A percentile compares a stretch with the other conserved stretches of the same genome.
phyloP scores from a whole-genome alignment of 768 basidiomycete genomes.

The Tricholoma furcatifolium region DNA sequence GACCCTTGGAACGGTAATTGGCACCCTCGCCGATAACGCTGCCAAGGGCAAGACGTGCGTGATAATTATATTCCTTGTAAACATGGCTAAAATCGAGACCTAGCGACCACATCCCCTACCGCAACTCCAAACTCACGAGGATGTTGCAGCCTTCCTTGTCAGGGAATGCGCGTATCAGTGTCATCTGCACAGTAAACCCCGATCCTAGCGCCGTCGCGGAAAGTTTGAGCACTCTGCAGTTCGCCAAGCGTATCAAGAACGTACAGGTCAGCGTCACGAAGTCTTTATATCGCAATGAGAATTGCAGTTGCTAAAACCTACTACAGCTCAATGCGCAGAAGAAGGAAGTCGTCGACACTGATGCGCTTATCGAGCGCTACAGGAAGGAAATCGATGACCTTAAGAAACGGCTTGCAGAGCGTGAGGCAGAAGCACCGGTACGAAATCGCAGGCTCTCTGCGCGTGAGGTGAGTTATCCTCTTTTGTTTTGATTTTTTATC shows the following conservation, averaged over 20 bases:
- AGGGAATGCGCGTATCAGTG: constrained; percentile 93
- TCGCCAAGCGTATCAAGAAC: constrained; percentile 89
- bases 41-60: constrained; percentile 68
- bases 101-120: constrained; percentile 90
- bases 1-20: constrained; percentile 90
- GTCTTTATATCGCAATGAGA: background rate
- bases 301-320: background rate
- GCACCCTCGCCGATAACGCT: constrained; percentile 87
- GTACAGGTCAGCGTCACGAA: constrained; percentile 56
- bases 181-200: constrained; percentile 95
- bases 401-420: constrained; percentile 66
- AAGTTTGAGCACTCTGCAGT: constrained; percentile 84
- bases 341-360: constrained; percentile 92
- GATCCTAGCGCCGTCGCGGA: constrained; percentile 77
- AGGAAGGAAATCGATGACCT: constrained; percentile 93
- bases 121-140: constrained; percentile 93
- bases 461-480: constrained; percentile 38
- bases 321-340: constrained; percentile 79
- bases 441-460: constrained; percentile 49
- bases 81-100: background rate
- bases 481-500: background rate
- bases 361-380: constrained; percentile 92
- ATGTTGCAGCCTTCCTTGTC: constrained; percentile 94
- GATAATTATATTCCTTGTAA: background rate
- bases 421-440: constrained; percentile 61